A percentile compares a stretch with the other conserved stretches of the same genome.
These are phyloP conservation scores for Colletotrichum viniferum DNA, from an alignment of 2,329 filamentous ascomycete genomes.

Conservation along the genomic window DNA sequence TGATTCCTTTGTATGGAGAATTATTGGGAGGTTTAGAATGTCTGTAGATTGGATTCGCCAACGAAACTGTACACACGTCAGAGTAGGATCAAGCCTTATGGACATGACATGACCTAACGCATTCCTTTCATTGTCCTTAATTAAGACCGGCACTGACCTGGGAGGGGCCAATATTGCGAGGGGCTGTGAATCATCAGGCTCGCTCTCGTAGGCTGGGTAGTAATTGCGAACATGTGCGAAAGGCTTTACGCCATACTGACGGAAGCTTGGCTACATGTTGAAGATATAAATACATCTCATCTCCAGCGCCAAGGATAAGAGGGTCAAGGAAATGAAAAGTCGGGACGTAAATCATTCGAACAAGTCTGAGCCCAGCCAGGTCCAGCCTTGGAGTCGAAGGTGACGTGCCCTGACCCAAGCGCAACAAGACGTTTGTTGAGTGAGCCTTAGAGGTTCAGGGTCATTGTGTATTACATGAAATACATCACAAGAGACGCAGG, in stretches of 20 bases:
- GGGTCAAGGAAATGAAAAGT: rapidly evolving
- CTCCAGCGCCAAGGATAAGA: neutral
- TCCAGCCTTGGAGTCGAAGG: neutral
- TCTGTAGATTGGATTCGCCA: constrained; percentile 13
- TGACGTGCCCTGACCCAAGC: neutral
- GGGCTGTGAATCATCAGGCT: no score
- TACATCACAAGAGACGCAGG: neutral
- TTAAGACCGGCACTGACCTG: rapidly evolving
- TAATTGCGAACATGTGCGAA: rapidly evolving
- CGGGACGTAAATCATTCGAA: neutral
- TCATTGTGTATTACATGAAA: neutral
- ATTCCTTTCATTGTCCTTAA: neutral
- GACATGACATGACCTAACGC: neutral
- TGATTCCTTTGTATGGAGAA: neutral
- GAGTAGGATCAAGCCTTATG: neutral
- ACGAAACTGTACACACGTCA: constrained; percentile 7
- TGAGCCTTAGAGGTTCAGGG: neutral
- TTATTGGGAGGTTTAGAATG: neutral
- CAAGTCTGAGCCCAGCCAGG: neutral
- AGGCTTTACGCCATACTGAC: neutral
- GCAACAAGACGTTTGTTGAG: rapidly evolving
- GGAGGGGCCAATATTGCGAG: no score
- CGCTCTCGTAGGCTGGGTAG: no score
- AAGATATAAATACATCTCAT: neutral
- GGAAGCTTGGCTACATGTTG: rapidly evolving